phyloP scores from a whole-genome alignment of 1,139 yeast species.

The Candida pseudoviswanathii region DNA sequence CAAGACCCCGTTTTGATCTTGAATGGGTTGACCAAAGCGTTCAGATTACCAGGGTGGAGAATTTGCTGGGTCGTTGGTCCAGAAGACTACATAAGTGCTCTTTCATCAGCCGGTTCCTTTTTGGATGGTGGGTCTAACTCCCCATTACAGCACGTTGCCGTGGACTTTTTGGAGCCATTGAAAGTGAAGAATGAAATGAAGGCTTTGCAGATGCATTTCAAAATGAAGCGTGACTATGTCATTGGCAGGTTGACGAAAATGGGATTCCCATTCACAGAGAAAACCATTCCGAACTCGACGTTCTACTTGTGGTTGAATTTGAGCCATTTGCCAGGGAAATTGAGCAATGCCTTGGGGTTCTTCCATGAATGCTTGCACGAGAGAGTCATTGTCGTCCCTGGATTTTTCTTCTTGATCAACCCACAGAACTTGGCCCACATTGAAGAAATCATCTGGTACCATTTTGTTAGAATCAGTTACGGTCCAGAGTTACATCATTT shows the following conservation, averaged over 20 bases:
- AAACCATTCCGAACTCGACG: slow-evolving; percentile 59
- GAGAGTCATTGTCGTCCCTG: slow-evolving; percentile 66
- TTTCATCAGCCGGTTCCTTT: slow-evolving; percentile 65
- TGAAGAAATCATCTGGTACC: slow-evolving; percentile 66
- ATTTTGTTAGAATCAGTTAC: slow-evolving; percentile 62
- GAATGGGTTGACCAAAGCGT: slow-evolving; percentile 67
- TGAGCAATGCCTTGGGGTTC: slow-evolving; percentile 63
- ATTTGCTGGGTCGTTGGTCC: slow-evolving; percentile 72
- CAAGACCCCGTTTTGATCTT: slow-evolving; percentile 63
- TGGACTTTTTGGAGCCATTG: slow-evolving; percentile 56
- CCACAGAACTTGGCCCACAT: slow-evolving; percentile 64
- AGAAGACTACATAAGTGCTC: slow-evolving; percentile 59
- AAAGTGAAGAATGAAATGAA: slow-evolving; percentile 57
- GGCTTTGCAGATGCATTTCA: slow-evolving; percentile 63
- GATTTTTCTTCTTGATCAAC: slow-evolving; percentile 66
- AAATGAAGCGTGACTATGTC: slow-evolving; percentile 63
- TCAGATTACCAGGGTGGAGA: slow-evolving; percentile 72
- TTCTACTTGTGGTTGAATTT: slow-evolving; percentile 68
- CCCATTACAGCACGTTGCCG: slow-evolving; percentile 66
- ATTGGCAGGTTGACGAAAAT: slow-evolving; percentile 51
- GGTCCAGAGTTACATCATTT: slow-evolving; percentile 62
- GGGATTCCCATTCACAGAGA: slow-evolving; percentile 56
- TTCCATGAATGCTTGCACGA: slow-evolving; percentile 71
- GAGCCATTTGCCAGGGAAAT: slow-evolving; percentile 59
- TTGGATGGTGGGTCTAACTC: slow-evolving; percentile 69